Percentiles rank a stretch among this genome's conserved stretches.
Conservation (phyloP, 2,329 filamentous ascomycete species). For the Pseudogymnoascus sp. region DNA sequence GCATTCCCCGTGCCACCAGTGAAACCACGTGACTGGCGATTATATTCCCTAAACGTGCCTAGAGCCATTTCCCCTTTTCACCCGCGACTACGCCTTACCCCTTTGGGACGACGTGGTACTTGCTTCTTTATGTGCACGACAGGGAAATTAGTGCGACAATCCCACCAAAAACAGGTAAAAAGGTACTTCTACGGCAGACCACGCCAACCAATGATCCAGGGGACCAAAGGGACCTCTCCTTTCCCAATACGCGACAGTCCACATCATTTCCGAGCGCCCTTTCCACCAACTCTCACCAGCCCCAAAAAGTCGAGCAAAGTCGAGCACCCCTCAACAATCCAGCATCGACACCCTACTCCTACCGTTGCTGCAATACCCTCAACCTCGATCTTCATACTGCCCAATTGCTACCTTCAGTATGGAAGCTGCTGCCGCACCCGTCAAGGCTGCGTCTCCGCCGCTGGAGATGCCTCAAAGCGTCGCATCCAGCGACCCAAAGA, state of each 20-base stretch:
- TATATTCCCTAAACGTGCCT: not conserved
- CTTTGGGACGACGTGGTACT: not conserved
- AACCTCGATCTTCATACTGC: slow-evolving; percentile 1
- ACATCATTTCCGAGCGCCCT: slow-evolving; percentile 9
- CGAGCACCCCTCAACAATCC: not conserved
- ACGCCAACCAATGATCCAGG: not conserved
- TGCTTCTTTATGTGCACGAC: not conserved
- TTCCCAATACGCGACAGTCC: slow-evolving; percentile 6
- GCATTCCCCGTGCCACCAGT: not conserved
- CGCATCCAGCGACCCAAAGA: slow-evolving; percentile 30
- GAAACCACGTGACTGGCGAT: not conserved
- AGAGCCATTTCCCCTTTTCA: slow-evolving; percentile 4
- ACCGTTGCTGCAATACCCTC: not conserved
- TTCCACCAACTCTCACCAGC: not conserved
- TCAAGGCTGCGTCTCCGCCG: slow-evolving; percentile 11
- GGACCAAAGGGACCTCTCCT: slow-evolving; percentile 8
- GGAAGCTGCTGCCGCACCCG: not conserved
- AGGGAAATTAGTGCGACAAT: slow-evolving; percentile 1
- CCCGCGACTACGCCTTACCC: not conserved
- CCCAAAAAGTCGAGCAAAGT: not conserved
- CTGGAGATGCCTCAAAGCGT: slow-evolving; percentile 28
- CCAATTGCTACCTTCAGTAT: slow-evolving; percentile 7
- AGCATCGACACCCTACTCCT: not conserved
- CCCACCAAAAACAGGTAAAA: not conserved
- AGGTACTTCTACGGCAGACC: not conserved